phyloP scores from a whole-genome alignment of 2,329 filamentous ascomycete genomes.

The Colletotrichum noveboracense region DNA sequence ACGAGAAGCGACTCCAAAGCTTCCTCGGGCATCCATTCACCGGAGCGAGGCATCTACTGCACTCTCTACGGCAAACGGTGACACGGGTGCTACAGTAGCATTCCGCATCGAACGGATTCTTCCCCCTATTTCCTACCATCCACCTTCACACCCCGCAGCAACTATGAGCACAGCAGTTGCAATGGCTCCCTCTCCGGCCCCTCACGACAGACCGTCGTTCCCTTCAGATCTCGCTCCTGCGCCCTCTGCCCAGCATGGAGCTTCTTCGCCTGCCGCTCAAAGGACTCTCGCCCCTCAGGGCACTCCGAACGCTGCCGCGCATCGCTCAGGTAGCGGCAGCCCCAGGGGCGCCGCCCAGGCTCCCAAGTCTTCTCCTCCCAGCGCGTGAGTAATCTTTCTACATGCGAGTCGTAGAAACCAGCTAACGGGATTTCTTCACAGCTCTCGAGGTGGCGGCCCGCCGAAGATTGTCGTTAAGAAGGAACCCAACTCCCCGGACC shows the following conservation, averaged over 20 bases:
- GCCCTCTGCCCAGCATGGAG: slow-evolving; percentile 27
- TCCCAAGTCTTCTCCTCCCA: slow-evolving; percentile 62
- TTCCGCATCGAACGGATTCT: neutral
- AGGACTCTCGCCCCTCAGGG: slow-evolving; percentile 44
- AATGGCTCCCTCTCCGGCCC: slow-evolving; percentile 72
- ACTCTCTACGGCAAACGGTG: neutral
- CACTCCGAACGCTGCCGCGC: slow-evolving; percentile 47
- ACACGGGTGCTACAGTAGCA: slow-evolving; percentile 1
- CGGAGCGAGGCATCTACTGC: neutral
- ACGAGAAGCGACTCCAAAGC: neutral
- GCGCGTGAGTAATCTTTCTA: slow-evolving; percentile 54
- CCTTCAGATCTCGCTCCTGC: slow-evolving; percentile 53
- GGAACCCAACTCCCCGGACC: slow-evolving; percentile 86
- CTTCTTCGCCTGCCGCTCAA: slow-evolving; percentile 51
- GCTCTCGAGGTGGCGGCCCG: slow-evolving; percentile 56
- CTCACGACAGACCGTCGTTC: slow-evolving; percentile 67
- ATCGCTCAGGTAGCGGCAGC: slow-evolving; percentile 60
- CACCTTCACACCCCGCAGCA: neutral
- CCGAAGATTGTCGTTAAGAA: slow-evolving; percentile 96
- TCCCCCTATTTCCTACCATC: neutral
- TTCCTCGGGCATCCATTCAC: neutral
- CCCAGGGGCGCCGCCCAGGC: slow-evolving; percentile 47
- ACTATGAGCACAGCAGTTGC: slow-evolving; percentile 73
- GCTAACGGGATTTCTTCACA: slow-evolving; percentile 26
- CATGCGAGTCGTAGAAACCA: neutral